A percentile compares a stretch with the other conserved stretches of the same genome.
Evolutionary conservation across 2,329 filamentous ascomycete species (phyloP).

Genomic region (Trichoderma cornu-damae): DNA sequence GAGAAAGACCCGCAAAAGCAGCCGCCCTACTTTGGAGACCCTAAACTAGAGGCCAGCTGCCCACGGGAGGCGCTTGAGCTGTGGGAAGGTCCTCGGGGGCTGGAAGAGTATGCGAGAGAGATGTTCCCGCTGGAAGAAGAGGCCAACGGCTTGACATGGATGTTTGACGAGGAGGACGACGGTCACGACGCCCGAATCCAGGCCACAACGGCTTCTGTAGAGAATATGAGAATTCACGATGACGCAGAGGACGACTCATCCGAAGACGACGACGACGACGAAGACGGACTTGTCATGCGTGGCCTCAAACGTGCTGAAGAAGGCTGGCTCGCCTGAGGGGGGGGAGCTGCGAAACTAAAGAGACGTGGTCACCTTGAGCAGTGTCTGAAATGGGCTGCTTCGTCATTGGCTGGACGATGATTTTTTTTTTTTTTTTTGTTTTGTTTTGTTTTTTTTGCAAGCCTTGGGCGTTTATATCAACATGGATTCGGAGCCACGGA

Average conservation of each 20-base stretch:
- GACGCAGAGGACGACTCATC: slow-evolving; percentile 36
- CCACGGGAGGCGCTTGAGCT: slow-evolving; percentile 72
- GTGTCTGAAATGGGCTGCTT: background rate
- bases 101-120: slow-evolving; percentile 92
- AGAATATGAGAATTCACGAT: slow-evolving; percentile 39
- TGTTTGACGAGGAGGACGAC: slow-evolving; percentile 55
- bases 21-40: slow-evolving; percentile 59
- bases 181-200: slow-evolving; percentile 35
- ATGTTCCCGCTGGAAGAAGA: slow-evolving; percentile 93
- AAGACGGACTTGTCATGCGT: slow-evolving; percentile 55
- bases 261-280: slow-evolving; percentile 52
- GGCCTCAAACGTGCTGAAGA: slow-evolving; percentile 54
- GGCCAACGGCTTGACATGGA: slow-evolving; percentile 91
- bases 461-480: slow-evolving; percentile 6
- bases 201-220: slow-evolving; percentile 34
- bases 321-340: slow-evolving; percentile 51
- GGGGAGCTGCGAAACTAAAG: background rate
- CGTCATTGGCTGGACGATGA: background rate
- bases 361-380: background rate
- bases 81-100: slow-evolving; percentile 85
- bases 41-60: slow-evolving; percentile 55
- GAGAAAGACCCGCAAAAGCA: slow-evolving; percentile 51
- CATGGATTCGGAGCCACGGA: slow-evolving; percentile 1
- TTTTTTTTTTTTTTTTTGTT: too few relatives aligned
- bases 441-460: slow-evolving; percentile 17